Percentiles rank a stretch among this genome's conserved stretches.
phyloP scores from a whole-genome alignment of 306 rosid species.

The Calophaca sinica region DNA sequence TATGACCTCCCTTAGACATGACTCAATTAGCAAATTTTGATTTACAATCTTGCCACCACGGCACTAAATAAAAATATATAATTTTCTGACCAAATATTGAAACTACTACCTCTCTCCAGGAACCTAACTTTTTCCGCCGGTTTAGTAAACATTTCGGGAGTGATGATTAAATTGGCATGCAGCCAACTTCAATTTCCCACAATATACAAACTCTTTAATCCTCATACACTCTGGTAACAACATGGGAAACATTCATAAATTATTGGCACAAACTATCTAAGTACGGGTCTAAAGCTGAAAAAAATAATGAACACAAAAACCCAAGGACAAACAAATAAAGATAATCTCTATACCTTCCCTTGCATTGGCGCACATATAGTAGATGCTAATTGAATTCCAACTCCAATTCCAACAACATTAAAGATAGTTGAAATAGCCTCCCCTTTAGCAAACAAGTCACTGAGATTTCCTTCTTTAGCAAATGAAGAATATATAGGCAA shows the following conservation, averaged over 20 bases:
- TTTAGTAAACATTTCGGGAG: too few species aligned
- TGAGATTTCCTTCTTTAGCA: slow-evolving; percentile 92
- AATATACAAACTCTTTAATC: slow-evolving; percentile 11
- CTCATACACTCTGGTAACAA: not conserved
- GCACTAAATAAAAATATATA: not conserved
- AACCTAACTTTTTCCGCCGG: not conserved
- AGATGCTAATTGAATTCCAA: slow-evolving; percentile 85
- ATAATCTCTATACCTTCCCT: slow-evolving; percentile 68
- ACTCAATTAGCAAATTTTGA: slow-evolving; percentile 11
- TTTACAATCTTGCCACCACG: not conserved
- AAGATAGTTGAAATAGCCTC: slow-evolving; percentile 91
- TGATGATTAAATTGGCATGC: not conserved
- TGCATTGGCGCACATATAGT: slow-evolving; percentile 77
- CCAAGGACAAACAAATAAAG: slow-evolving; percentile 18
- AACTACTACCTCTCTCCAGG: not conserved
- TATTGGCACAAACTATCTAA: not conserved
- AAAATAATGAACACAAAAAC: slow-evolving; percentile 13
- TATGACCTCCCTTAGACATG: slow-evolving; percentile 3
- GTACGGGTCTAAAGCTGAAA: too few species aligned
- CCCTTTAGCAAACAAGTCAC: slow-evolving; percentile 93
- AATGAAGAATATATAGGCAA: slow-evolving; percentile 88
- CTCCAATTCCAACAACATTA: slow-evolving; percentile 84
- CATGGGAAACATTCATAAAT: not conserved
- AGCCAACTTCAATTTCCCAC: not conserved
- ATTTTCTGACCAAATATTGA: slow-evolving; percentile 5